phyloP scores from a whole-genome alignment of 2,329 filamentous ascomycete species.

The Fusarium abutilonis region DNA sequence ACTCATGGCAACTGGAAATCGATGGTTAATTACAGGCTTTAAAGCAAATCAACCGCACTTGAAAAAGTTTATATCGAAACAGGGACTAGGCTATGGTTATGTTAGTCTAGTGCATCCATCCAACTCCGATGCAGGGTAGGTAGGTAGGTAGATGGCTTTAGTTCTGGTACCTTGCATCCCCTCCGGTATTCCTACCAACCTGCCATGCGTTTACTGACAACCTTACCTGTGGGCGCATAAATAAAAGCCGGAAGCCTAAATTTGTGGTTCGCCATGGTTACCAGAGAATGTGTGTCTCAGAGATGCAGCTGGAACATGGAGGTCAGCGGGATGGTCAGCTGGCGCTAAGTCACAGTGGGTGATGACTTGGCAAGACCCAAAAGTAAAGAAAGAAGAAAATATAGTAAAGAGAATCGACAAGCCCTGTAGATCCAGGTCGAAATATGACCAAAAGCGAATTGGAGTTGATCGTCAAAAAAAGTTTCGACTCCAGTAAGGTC shows the following conservation, averaged over 20 bases:
- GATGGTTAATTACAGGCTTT: not conserved
- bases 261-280: conserved; percentile 6
- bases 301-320: conserved; percentile 12
- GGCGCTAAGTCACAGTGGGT: not conserved
- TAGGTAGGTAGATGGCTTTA: conserved; percentile 3
- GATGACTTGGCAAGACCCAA: not conserved
- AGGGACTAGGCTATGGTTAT: not conserved
- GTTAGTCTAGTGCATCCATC: not conserved
- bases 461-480: not conserved
- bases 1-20: no score
- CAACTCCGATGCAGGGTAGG: conserved; percentile 20
- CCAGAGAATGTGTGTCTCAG: conserved; percentile 18
- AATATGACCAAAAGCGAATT: not conserved
- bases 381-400: not conserved
- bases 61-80: not conserved
- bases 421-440: not conserved
- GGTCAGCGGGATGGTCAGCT: not conserved
- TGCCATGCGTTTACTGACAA: not conserved
- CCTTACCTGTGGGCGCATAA: not conserved
- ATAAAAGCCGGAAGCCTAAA: not conserved
- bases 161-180: conserved; percentile 20
- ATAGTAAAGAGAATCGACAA: not conserved
- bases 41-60: not conserved
- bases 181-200: not conserved
- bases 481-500: not conserved